Base-by-base conservation (phyloP, 2,329 filamentous ascomycete genomes). In the Ceratocystis destructans region DNA sequence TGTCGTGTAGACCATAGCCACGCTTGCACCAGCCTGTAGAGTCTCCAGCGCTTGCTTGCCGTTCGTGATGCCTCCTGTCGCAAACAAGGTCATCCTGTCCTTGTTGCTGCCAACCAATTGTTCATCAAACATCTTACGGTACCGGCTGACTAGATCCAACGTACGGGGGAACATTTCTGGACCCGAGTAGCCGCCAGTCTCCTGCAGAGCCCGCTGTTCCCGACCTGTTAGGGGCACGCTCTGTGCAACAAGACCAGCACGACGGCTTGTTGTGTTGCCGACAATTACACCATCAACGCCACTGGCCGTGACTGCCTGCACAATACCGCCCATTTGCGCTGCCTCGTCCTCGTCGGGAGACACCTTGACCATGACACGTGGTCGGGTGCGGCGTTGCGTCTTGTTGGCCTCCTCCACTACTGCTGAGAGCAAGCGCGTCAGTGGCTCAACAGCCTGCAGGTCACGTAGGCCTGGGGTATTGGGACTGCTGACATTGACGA, bases 221-320 rank as follows among this genome's bases (percentile, higher is more conserved):
- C 82, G 79, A 1, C 78, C 72, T 0, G 86, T 82, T 31, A 96
- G 79, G 44, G 78, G 75, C 70, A 87, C 83, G 31, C 87, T 86
- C 28, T 81, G 77, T 0, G 91, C 87, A 0, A 93, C 74, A 2
- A 92, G 78, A 2, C 85, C 86, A 0, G 86, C 82, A 55, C 94
- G 82, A 44, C 68, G 67, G 77, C 94, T 96, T 2, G 94, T 99
- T 0, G 94, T 99, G 78, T 99, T 99, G 10, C 93, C 94, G 3
- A 99, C 93, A 69, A 99, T 96, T 45, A 99, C 85, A 33, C 94
- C 94, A 71, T 96, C 92, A 1, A 97, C 92, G 5, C 92, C 92
- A 68, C 89, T 90, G 70, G 80, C 80, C 79, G 85, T 88, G 12
- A 96, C 86, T 0, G 92, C 92, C 71, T 91, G 84, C 68, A 90